These are phyloP conservation scores for Omphalotus olearius DNA, from an alignment of 1,284 basidiomycete genomes.

Conservation along the genomic window DNA sequence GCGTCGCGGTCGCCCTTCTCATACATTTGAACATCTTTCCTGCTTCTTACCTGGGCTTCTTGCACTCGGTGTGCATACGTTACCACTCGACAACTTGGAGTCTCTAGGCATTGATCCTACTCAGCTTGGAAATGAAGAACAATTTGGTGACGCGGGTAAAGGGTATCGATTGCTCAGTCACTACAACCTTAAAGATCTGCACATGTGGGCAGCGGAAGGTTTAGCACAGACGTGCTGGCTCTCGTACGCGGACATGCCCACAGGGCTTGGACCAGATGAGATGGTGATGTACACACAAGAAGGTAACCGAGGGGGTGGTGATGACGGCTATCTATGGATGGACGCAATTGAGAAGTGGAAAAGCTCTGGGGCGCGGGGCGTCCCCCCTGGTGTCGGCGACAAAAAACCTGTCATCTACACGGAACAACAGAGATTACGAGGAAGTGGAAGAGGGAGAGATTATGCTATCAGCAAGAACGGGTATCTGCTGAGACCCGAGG, in stretches of 20 bases:
- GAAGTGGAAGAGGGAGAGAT: constrained; percentile 33
- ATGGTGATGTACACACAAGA: constrained; percentile 33
- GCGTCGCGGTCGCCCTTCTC: constrained; percentile 33
- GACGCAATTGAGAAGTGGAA: constrained; percentile 28
- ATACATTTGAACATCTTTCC: constrained; percentile 69
- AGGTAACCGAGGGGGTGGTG: constrained; percentile 14
- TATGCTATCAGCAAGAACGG: constrained; percentile 39
- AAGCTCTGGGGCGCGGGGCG: constrained; percentile 22
- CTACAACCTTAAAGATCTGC: constrained; percentile 24
- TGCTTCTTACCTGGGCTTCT: constrained; percentile 79
- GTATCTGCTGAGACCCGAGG: constrained; percentile 66
- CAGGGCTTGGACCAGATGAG: constrained; percentile 61
- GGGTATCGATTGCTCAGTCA: constrained; percentile 29
- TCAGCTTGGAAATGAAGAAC: constrained; percentile 25
- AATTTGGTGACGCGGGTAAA: constrained; percentile 33
- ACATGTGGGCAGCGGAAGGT: constrained; percentile 66
- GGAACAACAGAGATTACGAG: constrained; percentile 23
- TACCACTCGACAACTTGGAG: constrained; percentile 49
- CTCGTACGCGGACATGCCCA: constrained; percentile 57
- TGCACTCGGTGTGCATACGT: constrained; percentile 62
- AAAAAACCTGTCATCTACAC: constrained; percentile 13
- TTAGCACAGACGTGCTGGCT: constrained; percentile 65
- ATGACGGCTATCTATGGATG: constrained; percentile 50
- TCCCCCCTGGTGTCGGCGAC: constrained; percentile 47
- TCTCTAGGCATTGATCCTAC: constrained; percentile 38